Evolutionary conservation across 176 grass and related monocot species (phyloP), one percentile per base, ranked within the genome.

Genomic region (Tillandsia fasciculata): DNA sequence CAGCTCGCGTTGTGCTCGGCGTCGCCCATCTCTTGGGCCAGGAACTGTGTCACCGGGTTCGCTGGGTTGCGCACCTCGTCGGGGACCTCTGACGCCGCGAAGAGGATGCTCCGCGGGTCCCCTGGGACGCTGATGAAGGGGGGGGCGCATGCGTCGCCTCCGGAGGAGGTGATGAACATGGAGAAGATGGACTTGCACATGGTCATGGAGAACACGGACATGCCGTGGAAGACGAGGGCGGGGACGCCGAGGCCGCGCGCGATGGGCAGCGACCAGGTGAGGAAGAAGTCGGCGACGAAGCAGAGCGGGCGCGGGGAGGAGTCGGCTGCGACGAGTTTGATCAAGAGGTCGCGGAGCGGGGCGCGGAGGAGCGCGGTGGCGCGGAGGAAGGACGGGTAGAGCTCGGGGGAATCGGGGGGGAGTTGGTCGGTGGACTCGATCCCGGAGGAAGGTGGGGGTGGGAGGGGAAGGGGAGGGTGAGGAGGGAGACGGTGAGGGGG

Each of bases 261-360:
- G 1, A 79, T 53, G 52, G 29, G 18, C 20, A 58, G 76, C 15
- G 82, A 85, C 63, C 79, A 93, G 1, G 83, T 73, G 17, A 91
- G 79, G 71, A 87, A 96, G 82, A 90, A 91, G 79, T 96, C 84
- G 8, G 87, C 90, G 74, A 96, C 23, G 53, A 72, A 26, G 28
- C 53, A 58, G 27, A 72, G 53, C 1, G 53, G 70, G 61, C 63
- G 67, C 81, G 64, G 23, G 15, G 78, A 1, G 57, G 53, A 9
- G 51, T 67, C 2, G 73, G 63, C 11, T 3, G 33, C 3, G 33
- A 42, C 5, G 33, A 96, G 73, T 26, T 70, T 70, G 13, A 68
- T 66, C 11, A 90, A 52, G 65, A 87, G 78, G 9, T 64, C 24
- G 1, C 53, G 49, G 54, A 96, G 85, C 23, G 91, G 82, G 3